Conservation (phyloP, 2,329 filamentous ascomycete species). For the Colletotrichum sp. region DNA sequence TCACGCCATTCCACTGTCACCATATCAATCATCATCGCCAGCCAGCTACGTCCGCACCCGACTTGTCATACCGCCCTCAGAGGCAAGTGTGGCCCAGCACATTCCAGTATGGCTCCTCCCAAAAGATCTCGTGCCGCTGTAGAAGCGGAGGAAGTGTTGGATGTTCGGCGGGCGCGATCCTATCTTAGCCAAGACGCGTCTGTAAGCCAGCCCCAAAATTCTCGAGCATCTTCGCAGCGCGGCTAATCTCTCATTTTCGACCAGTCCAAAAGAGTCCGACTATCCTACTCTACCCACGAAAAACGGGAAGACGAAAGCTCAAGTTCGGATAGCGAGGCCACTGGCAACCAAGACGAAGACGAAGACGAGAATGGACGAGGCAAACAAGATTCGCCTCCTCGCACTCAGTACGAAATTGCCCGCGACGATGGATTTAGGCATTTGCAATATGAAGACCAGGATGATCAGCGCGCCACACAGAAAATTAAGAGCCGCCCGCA, state of each 20-base stretch:
- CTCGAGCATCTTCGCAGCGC: neutral
- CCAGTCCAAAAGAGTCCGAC: conserved; percentile 37
- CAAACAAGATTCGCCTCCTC: conserved; percentile 41
- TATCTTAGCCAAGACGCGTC: conserved; percentile 39
- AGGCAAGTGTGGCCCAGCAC: neutral
- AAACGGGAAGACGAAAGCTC: conserved; percentile 15
- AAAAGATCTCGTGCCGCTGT: conserved; percentile 48
- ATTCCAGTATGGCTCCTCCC: conserved; percentile 29
- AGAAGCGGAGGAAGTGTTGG: conserved; percentile 35
- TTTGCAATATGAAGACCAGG: conserved; percentile 58
- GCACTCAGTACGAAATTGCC: conserved; percentile 66
- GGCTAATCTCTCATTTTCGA: neutral
- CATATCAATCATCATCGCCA: neutral
- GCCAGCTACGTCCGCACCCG: neutral
- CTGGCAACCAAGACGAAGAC: conserved; percentile 33
- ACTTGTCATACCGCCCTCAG: neutral
- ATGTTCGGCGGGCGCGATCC: conserved; percentile 46
- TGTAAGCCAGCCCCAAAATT: conserved; percentile 34
- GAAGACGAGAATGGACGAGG: conserved; percentile 31
- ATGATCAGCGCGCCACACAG: conserved; percentile 70
- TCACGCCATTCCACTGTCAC: neutral
- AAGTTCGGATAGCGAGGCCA: conserved; percentile 23
- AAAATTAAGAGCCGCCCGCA: conserved; percentile 57
- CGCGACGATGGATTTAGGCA: conserved; percentile 65
- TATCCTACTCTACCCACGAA: conserved; percentile 29